phyloP scores from a whole-genome alignment of 345 rosid species.

The Sisymbrium altissimum region DNA sequence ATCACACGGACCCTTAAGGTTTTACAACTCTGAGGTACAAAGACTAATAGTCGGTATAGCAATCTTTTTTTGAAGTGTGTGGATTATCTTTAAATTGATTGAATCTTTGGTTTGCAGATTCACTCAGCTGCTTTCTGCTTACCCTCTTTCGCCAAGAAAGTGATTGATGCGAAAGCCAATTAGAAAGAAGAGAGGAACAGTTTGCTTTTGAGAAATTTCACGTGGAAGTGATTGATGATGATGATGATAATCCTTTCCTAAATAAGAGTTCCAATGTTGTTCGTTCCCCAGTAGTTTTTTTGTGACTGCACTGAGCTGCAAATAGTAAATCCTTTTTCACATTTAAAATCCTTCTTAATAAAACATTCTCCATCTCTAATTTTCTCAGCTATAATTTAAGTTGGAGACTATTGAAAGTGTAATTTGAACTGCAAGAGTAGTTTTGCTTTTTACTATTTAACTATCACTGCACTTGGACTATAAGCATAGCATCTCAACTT shows the following conservation, averaged over 20 bases:
- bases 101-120: constrained; percentile 45
- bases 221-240: not conserved
- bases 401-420: too few relatives aligned
- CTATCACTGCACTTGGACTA: too few relatives aligned
- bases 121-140: constrained; percentile 94
- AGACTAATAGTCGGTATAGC: not conserved
- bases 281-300: not conserved
- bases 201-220: not conserved
- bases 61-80: not conserved
- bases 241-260: not conserved
- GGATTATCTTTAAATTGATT: not conserved
- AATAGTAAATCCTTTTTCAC: not conserved
- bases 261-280: not conserved
- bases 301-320: not conserved
- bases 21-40: constrained; percentile 76
- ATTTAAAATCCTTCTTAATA: too few relatives aligned
- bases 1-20: constrained; percentile 58
- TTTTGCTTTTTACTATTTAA: too few relatives aligned
- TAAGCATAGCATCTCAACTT: too few relatives aligned
- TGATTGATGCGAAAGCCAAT: constrained; percentile 54
- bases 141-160: constrained; percentile 88
- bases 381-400: too few relatives aligned
- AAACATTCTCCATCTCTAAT: too few relatives aligned
- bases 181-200: constrained; percentile 18
- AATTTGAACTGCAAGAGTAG: too few relatives aligned